Conservation (phyloP, 768 basidiomycete genomes). For the Pisolithus marmoratus region DNA sequence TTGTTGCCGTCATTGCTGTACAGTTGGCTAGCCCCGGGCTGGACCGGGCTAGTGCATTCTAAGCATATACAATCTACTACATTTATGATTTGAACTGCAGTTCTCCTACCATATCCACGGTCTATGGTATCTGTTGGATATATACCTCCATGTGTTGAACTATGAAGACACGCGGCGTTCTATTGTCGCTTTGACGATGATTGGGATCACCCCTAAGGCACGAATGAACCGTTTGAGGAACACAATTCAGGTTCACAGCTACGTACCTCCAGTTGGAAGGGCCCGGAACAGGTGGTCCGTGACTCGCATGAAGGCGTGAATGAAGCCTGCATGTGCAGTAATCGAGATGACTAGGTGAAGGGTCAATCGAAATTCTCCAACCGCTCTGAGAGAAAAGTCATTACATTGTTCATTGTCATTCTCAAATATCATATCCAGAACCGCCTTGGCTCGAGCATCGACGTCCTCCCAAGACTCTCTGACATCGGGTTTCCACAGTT, state of each 20-base stretch:
- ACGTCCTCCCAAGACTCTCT: conserved; percentile 49
- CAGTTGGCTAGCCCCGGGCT: background rate
- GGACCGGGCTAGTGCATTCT: background rate
- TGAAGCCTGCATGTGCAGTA: conserved; percentile 61
- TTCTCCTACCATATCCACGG: too few relatives aligned
- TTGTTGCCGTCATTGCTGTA: too few relatives aligned
- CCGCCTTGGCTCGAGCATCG: conserved; percentile 40
- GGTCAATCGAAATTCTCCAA: background rate
- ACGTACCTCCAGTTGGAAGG: conserved; percentile 61
- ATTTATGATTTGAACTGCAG: background rate
- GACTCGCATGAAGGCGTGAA: conserved; percentile 47
- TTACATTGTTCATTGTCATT: conserved; percentile 41
- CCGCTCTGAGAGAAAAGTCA: conserved; percentile 16
- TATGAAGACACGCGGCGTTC: too few relatives aligned
- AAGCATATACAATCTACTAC: background rate
- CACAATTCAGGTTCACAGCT: background rate
- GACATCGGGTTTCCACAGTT: conserved; percentile 48
- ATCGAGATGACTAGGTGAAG: conserved; percentile 51
- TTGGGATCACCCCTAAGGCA: conserved; percentile 20
- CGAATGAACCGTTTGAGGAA: conserved; percentile 2
- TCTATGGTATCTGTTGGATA: too few relatives aligned
- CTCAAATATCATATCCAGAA: conserved; percentile 53
- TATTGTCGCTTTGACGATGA: conserved; percentile 13
- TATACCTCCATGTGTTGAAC: too few relatives aligned
- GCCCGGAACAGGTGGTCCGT: conserved; percentile 40